phyloP scores from a whole-genome alignment of 2,329 filamentous ascomycete genomes.

The Pseudofabraea citricarpa region DNA sequence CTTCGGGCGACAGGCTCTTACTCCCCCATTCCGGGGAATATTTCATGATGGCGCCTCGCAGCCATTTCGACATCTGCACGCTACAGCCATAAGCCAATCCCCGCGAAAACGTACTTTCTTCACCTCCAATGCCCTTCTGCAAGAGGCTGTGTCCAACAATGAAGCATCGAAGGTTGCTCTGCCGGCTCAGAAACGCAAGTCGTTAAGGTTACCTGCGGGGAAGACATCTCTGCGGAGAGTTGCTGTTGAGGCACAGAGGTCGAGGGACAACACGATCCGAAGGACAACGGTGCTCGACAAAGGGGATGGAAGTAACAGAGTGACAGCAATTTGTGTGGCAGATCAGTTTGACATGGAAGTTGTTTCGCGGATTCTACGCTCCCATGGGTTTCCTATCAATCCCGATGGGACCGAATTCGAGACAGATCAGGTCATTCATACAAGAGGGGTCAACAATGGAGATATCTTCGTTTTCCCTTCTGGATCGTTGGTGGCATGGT shows the following conservation, averaged over 20 bases:
- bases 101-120: slow-evolving; percentile 59
- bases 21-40: slow-evolving; percentile 10
- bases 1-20: slow-evolving; percentile 15
- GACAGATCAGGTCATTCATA: slow-evolving; percentile 58
- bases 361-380: slow-evolving; percentile 52
- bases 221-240: slow-evolving; percentile 80
- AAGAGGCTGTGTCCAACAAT: slow-evolving; percentile 24
- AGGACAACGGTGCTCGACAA: slow-evolving; percentile 17
- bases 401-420: slow-evolving; percentile 58
- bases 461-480: slow-evolving; percentile 97
- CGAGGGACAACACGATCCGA: slow-evolving; percentile 31
- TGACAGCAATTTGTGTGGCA: slow-evolving; percentile 57
- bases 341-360: slow-evolving; percentile 60
- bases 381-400: slow-evolving; percentile 57
- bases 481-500: slow-evolving; percentile 90
- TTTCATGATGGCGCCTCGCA: slow-evolving; percentile 14
- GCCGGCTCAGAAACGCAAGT: slow-evolving; percentile 34
- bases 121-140: slow-evolving; percentile 56
- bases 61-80: slow-evolving; percentile 38
- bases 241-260: slow-evolving; percentile 77
- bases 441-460: slow-evolving; percentile 58
- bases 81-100: slow-evolving; percentile 30
- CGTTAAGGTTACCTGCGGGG: slow-evolving; percentile 43
- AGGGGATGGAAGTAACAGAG: slow-evolving; percentile 33
- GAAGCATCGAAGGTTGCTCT: slow-evolving; percentile 7